phyloP scores from a whole-genome alignment of 225 moss, liverwort and hornwort species.

The Thuidium tamariscinum region DNA sequence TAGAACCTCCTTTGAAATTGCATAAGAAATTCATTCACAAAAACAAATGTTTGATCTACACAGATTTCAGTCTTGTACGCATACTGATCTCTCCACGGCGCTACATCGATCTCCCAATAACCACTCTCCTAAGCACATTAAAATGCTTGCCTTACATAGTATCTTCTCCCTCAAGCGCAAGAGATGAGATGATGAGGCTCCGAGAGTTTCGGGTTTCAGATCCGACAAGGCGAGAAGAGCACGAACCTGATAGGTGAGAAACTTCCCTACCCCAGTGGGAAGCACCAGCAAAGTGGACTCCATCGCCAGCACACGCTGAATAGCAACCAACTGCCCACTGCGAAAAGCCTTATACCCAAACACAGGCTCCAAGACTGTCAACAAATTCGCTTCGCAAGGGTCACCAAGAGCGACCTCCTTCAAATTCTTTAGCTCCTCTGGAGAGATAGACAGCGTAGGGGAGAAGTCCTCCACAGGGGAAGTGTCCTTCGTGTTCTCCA shows the following conservation, averaged over 20 bases:
- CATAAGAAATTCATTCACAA: background rate
- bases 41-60: background rate
- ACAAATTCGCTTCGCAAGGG: constrained; percentile 44
- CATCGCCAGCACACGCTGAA: constrained; percentile 53
- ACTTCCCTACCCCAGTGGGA: constrained; percentile 91
- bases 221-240: background rate
- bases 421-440: constrained; percentile 11
- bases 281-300: constrained; percentile 77
- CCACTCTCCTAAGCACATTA: background rate
- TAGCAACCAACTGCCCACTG: constrained; percentile 56
- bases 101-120: background rate
- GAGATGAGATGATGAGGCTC: background rate
- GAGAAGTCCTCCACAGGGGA: background rate
- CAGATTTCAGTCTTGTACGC: background rate
- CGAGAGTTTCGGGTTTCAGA: background rate
- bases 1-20: background rate
- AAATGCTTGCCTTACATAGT: background rate
- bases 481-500: background rate
- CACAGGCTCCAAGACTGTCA: constrained; percentile 35
- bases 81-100: background rate
- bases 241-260: constrained; percentile 85
- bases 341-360: constrained; percentile 61
- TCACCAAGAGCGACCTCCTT: constrained; percentile 20
- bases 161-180: background rate
- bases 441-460: background rate